Evolutionary conservation across 2,329 filamentous ascomycete genomes (phyloP).

Genomic region (Alternaria ethzedia): DNA sequence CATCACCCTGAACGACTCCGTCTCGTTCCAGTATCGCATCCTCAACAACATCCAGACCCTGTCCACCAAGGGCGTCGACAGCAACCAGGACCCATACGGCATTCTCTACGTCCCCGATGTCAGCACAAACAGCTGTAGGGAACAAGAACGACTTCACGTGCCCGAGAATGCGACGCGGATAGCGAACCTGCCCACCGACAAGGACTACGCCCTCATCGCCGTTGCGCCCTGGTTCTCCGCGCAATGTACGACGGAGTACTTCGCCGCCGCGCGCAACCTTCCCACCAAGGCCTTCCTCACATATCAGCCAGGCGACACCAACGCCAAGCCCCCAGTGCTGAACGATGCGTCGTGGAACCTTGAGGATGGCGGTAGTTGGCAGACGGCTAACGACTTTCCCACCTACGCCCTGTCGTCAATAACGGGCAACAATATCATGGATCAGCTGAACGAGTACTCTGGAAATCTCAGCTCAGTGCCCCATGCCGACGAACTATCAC

Average conservation of each 20-base stretch:
- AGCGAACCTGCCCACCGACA: constrained; percentile 66
- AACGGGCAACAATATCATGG: constrained; percentile 72
- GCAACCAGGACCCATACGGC: constrained; percentile 71
- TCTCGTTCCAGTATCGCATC: constrained; percentile 48
- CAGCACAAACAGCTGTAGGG: constrained; percentile 65
- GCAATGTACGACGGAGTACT: constrained; percentile 75
- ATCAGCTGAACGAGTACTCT: constrained; percentile 76
- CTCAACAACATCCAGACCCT: constrained; percentile 74
- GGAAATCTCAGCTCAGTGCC: constrained; percentile 67
- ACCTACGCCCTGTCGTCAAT: constrained; percentile 80
- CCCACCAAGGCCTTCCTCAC: constrained; percentile 64
- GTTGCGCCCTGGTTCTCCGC: constrained; percentile 84
- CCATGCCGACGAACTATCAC: constrained; percentile 46
- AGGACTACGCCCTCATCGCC: constrained; percentile 76
- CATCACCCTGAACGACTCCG: constrained; percentile 34
- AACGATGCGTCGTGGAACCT: constrained; percentile 74
- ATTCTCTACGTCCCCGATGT: constrained; percentile 86
- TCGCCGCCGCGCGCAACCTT: constrained; percentile 67
- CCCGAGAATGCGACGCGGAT: constrained; percentile 77
- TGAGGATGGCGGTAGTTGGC: constrained; percentile 74
- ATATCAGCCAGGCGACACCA: constrained; percentile 57
- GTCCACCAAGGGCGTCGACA: constrained; percentile 68
- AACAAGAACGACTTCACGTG: constrained; percentile 68
- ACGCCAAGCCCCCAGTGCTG: constrained; percentile 68
- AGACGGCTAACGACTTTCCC: constrained; percentile 72